A percentile compares a stretch with the other conserved stretches of the same genome.
Conservation (phyloP, 257 asterid genomes). For the Lycium ferocissimum region DNA sequence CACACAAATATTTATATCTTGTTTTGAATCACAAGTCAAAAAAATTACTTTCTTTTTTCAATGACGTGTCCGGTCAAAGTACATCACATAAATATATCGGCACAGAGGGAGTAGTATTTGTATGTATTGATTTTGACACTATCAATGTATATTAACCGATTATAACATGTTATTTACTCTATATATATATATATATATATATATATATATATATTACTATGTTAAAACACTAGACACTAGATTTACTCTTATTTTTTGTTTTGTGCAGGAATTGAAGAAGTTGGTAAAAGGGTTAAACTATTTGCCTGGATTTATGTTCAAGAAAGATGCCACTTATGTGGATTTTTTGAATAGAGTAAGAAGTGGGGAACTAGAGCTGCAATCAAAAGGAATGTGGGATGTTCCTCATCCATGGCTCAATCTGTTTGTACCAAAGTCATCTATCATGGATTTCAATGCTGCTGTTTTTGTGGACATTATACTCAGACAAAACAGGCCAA, state of each 20-base stretch:
- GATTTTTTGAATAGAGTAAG: slow-evolving; percentile 67
- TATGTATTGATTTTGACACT: background rate
- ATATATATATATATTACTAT: no score
- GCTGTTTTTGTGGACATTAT: slow-evolving; percentile 67
- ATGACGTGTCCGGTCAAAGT: no score
- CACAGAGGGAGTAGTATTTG: no score
- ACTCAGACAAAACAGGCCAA: slow-evolving; percentile 49
- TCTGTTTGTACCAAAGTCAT: slow-evolving; percentile 73
- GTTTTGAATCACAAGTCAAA: no score
- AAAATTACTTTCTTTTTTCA: no score
- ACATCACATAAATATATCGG: no score
- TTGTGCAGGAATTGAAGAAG: slow-evolving; percentile 47
- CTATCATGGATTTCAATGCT: slow-evolving; percentile 55
- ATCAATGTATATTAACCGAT: background rate
- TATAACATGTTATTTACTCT: background rate
- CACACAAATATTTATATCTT: no score
- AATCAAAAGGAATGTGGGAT: slow-evolving; percentile 45
- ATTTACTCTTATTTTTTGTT: no score
- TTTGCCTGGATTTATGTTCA: slow-evolving; percentile 48
- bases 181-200: no score
- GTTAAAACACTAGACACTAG: no score
- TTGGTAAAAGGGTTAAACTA: slow-evolving; percentile 44
- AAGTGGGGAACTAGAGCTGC: slow-evolving; percentile 48
- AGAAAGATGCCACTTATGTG: slow-evolving; percentile 47
- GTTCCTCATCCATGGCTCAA: slow-evolving; percentile 88